Base-by-base conservation (phyloP, 2,329 filamentous ascomycete genomes). In the Biscogniauxia sp. region DNA sequence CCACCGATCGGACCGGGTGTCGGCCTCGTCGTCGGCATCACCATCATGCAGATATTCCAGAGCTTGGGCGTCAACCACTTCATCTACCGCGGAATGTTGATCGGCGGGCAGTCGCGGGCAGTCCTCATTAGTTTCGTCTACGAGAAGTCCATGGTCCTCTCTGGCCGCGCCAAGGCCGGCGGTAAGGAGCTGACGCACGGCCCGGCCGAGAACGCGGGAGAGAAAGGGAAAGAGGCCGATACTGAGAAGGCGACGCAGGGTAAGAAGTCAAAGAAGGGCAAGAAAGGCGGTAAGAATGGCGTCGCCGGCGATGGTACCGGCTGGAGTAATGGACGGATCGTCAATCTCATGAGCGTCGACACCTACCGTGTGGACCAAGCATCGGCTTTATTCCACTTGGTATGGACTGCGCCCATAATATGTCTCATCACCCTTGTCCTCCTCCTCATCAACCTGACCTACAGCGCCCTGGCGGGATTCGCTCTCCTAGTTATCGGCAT, bases 311-410 rank as follows among this genome's bases (percentile, higher is more conserved):
- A 95, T 69, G 91, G 89, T 2, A 81, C 86, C 20, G 95, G 94
- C 23, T 98, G 94, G 94, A 88, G 88, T 60, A 98, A 97, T 70
- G 95, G 95, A 20, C 87, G 92, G 64, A 92, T 98, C 56, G 87
- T 95, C 72, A 96, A 96, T 67, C 73, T 98, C 68, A 97, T 98
- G 93, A 94, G 92, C 63, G 92, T 95, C 52, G 94, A 98, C 73
- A 96, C 93, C 0, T 96, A 96, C 75, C 92, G 94, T 66, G 82
- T 99, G 62, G 93, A 98, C 69, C 90, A 93, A 72, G 93, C 93
- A 1, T 92, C 86, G 49, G 92, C 91, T 51, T 84, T 97, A 75
- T 94, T 97, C 76, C 95, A 99, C 74, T 85, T 97, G 78, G 80
- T 91, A 20, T 99, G 95, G 95, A 92, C 91, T 1, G 86, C 92